Evolutionary conservation across 768 basidiomycete genomes (phyloP).

Genomic region (Tubosaeta sp.): DNA sequence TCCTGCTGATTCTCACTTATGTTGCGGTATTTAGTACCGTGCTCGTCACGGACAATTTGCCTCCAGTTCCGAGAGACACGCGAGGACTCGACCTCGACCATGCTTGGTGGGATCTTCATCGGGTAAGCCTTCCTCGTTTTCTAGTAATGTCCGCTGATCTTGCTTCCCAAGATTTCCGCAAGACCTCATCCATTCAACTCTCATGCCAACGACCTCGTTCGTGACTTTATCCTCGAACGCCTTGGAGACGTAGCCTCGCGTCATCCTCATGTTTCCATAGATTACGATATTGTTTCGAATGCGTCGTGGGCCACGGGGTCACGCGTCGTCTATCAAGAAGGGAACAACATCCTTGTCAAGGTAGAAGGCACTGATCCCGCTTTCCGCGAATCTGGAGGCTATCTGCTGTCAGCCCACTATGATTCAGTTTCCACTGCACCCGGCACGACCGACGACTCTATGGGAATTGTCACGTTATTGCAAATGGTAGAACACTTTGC

Average conservation of each 20-base stretch:
- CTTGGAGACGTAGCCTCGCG: slow-evolving; percentile 42
- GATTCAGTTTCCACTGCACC: slow-evolving; percentile 75
- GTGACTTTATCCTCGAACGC: slow-evolving; percentile 53
- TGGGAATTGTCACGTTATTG: slow-evolving; percentile 63
- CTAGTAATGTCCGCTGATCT: background rate
- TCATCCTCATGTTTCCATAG: slow-evolving; percentile 45
- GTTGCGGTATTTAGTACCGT: slow-evolving; percentile 43
- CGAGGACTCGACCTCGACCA: slow-evolving; percentile 45
- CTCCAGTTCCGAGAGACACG: slow-evolving; percentile 41
- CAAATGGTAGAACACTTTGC: slow-evolving; percentile 59
- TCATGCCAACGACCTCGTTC: slow-evolving; percentile 68
- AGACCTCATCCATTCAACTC: slow-evolving; percentile 78
- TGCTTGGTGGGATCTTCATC: slow-evolving; percentile 57
- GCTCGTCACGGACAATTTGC: slow-evolving; percentile 45
- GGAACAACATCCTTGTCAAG: slow-evolving; percentile 64
- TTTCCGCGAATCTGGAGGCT: slow-evolving; percentile 36
- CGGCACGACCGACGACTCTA: slow-evolving; percentile 77
- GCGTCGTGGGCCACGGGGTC: slow-evolving; percentile 40
- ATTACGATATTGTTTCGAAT: slow-evolving; percentile 48
- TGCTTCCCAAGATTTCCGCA: slow-evolving; percentile 47
- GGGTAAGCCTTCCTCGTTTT: slow-evolving; percentile 31
- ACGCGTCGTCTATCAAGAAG: slow-evolving; percentile 53
- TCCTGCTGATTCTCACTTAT: slow-evolving; percentile 48
- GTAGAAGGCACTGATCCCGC: slow-evolving; percentile 47
- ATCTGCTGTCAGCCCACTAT: slow-evolving; percentile 78